Conservation (phyloP, 1,139 yeast genomes). For the Geotrichum restrictum region DNA sequence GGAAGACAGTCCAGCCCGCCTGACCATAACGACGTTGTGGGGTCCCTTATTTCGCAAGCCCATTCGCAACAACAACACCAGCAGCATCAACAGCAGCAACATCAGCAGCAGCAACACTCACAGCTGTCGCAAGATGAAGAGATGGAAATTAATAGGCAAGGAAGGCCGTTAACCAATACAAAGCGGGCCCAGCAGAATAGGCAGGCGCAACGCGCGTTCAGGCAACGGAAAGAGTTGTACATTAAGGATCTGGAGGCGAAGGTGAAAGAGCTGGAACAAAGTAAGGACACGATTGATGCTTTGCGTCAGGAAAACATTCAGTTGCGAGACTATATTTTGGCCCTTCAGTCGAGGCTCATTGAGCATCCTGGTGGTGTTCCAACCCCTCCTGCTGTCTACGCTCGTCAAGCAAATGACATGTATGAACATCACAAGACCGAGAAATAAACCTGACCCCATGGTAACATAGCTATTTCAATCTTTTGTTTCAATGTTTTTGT, state of each 20-base stretch:
- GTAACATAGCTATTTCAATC: neutral
- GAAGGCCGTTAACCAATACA: constrained; percentile 57
- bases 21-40: neutral
- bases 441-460: neutral
- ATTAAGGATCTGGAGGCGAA: constrained; percentile 72
- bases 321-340: constrained; percentile 67
- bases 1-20: neutral
- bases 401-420: constrained; percentile 25
- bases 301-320: constrained; percentile 66
- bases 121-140: no score
- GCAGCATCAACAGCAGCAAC: no score
- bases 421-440: constrained; percentile 13
- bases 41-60: no score
- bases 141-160: constrained; percentile 31
- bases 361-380: constrained; percentile 45
- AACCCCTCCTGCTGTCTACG: constrained; percentile 45
- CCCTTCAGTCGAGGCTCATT: constrained; percentile 62
- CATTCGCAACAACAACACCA: no score
- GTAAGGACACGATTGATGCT: constrained; percentile 60
- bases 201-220: constrained; percentile 82
- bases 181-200: constrained; percentile 88
- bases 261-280: constrained; percentile 56
- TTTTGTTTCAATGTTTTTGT: neutral
- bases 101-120: neutral
- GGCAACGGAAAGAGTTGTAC: constrained; percentile 73